phyloP scores from a whole-genome alignment of 768 basidiomycete species.

The Coprinellus micaceus region DNA sequence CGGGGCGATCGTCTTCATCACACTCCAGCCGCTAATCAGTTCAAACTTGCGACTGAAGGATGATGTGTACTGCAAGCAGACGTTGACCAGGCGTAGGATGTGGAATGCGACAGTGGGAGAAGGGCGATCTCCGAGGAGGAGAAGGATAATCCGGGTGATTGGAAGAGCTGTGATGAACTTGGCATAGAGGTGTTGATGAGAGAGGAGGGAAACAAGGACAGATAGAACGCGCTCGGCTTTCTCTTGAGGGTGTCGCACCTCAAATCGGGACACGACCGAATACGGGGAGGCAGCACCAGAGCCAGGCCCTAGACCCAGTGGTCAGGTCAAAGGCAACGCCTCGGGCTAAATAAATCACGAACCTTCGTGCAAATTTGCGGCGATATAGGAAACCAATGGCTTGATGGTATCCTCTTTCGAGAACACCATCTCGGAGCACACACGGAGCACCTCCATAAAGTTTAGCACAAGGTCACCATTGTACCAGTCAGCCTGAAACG shows the following conservation, averaged over 20 bases:
- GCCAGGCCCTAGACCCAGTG: conserved; percentile 7
- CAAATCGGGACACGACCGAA: conserved; percentile 55
- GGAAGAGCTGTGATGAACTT: conserved; percentile 77
- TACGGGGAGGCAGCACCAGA: conserved; percentile 44
- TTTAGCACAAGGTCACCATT: conserved; percentile 44
- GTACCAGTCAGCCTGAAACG: conserved; percentile 78
- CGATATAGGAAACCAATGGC: conserved; percentile 81
- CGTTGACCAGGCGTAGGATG: conserved; percentile 55
- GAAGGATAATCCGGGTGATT: conserved; percentile 69
- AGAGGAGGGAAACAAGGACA: conserved; percentile 59
- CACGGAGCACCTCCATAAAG: conserved; percentile 57
- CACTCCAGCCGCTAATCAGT: conserved; percentile 77
- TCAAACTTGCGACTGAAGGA: conserved; percentile 83
- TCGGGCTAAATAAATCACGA: conserved; percentile 15
- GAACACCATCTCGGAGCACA: conserved; percentile 63
- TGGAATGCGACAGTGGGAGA: conserved; percentile 53
- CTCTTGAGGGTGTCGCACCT: conserved; percentile 44
- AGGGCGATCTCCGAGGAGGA: conserved; percentile 79
- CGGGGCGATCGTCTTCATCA: conserved; percentile 67
- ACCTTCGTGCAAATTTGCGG: conserved; percentile 75
- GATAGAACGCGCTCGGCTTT: conserved; percentile 69
- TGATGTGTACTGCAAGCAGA: conserved; percentile 50
- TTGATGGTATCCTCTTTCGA: conserved; percentile 74
- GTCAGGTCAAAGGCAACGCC: conserved; percentile 8
- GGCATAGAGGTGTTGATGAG: conserved; percentile 51